Conservation (phyloP, 441 rosid species). For the Jatropha multifida region DNA sequence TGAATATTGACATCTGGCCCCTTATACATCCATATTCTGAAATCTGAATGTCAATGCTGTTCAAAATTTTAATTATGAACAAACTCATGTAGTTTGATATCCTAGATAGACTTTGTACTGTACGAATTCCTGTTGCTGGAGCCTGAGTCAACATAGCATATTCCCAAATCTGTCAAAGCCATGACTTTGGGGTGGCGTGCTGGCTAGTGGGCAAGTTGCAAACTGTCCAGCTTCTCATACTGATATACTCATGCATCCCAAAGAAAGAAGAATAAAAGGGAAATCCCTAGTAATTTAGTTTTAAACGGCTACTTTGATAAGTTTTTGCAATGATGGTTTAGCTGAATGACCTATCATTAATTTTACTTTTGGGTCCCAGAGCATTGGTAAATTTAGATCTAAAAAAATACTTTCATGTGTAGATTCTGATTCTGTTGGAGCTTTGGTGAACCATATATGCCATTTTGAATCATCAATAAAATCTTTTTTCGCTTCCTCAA, state of each 20-base stretch:
- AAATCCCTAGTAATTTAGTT: not conserved
- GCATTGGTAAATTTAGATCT: not conserved
- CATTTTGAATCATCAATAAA: not conserved
- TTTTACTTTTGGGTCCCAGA: not conserved
- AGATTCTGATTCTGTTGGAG: not conserved
- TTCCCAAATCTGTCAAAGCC: not conserved
- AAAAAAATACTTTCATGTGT: not conserved
- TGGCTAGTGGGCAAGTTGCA: not conserved
- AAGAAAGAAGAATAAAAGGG: not conserved
- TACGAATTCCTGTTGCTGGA: not conserved
- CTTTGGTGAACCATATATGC: not conserved
- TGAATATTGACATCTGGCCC: slow-evolving; percentile 2
- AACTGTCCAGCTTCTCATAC: not conserved
- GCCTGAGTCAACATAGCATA: not conserved
- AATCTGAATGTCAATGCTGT: not conserved
- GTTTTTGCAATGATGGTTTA: not conserved
- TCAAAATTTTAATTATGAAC: not conserved
- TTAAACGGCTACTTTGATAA: not conserved
- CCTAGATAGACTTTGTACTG: not conserved
- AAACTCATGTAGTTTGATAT: not conserved
- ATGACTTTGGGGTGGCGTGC: not conserved
- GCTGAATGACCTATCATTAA: not conserved
- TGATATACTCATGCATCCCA: not conserved
- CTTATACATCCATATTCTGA: not conserved
- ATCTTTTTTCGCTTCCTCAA: not conserved